Evolutionary conservation across 2,329 filamentous ascomycete species (phyloP).

Genomic region (Paecilomyces formosus): DNA sequence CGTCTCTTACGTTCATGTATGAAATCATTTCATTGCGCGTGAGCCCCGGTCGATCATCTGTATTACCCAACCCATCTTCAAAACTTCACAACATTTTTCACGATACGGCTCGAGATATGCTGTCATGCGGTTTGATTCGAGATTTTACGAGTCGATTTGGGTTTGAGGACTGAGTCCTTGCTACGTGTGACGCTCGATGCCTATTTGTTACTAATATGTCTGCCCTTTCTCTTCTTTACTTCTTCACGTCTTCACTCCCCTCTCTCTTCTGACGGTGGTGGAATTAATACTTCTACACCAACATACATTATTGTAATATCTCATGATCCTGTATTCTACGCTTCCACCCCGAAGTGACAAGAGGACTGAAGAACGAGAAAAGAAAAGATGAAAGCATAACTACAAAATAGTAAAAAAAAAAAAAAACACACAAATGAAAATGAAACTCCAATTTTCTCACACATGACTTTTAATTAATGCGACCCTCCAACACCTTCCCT

Average conservation of each 20-base stretch:
- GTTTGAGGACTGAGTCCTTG: background rate
- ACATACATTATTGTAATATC: background rate
- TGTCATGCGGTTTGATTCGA: background rate
- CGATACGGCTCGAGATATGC: background rate
- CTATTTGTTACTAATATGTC: background rate
- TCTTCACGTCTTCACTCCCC: background rate
- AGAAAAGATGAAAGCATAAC: background rate
- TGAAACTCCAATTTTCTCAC: conserved; percentile 3
- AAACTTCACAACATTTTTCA: background rate
- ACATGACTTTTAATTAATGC: background rate
- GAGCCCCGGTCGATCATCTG: background rate
- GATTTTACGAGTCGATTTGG: background rate
- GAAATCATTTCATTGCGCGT: background rate
- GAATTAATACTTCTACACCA: background rate
- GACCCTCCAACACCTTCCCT: background rate
- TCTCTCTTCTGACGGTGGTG: background rate
- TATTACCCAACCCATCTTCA: background rate
- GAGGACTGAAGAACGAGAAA: background rate
- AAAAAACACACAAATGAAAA: conserved; percentile 6
- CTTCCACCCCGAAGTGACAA: background rate
- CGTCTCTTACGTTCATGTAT: background rate
- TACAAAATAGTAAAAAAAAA: conserved; percentile 10
- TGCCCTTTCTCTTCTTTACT: background rate
- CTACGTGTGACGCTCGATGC: background rate
- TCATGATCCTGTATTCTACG: background rate